These are phyloP conservation scores for Hyphopichia fennica DNA, from an alignment of 1,139 yeast genomes.

Conservation along the genomic window DNA sequence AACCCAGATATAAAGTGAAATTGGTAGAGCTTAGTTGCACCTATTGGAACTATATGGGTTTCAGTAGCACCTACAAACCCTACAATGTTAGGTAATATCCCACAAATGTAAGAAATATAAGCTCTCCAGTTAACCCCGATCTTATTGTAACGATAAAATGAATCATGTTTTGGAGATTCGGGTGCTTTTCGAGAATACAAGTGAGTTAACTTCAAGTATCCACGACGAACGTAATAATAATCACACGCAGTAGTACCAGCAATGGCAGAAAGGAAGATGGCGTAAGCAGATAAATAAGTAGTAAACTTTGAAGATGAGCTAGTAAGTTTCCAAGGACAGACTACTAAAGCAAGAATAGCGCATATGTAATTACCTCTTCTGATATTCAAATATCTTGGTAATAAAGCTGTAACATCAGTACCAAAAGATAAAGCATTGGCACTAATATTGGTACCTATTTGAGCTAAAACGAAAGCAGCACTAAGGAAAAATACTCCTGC, in stretches of 20 bases:
- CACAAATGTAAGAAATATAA: slow-evolving; percentile 66
- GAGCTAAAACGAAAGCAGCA: slow-evolving; percentile 78
- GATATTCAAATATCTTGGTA: slow-evolving; percentile 76
- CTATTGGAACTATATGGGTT: slow-evolving; percentile 64
- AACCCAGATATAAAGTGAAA: slow-evolving; percentile 78
- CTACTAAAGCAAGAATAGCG: slow-evolving; percentile 72
- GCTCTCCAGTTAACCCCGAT: slow-evolving; percentile 84
- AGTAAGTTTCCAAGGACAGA: slow-evolving; percentile 88
- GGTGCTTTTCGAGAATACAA: slow-evolving; percentile 50
- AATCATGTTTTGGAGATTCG: slow-evolving; percentile 24
- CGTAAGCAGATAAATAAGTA: slow-evolving; percentile 79
- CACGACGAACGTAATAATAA: slow-evolving; percentile 75
- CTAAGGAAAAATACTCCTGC: slow-evolving; percentile 87
- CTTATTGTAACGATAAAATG: slow-evolving; percentile 59
- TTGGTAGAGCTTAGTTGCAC: slow-evolving; percentile 72
- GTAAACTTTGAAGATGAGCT: slow-evolving; percentile 76
- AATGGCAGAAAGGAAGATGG: slow-evolving; percentile 83
- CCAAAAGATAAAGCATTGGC: slow-evolving; percentile 91
- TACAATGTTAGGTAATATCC: slow-evolving; percentile 78
- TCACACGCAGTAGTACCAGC: slow-evolving; percentile 83
- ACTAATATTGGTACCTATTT: slow-evolving; percentile 87
- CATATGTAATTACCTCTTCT: slow-evolving; percentile 83
- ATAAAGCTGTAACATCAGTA: slow-evolving; percentile 82
- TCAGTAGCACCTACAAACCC: slow-evolving; percentile 87
- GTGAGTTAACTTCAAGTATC: slow-evolving; percentile 63